These are phyloP conservation scores for Hymenoscyphus fraxineus DNA, from an alignment of 2,329 filamentous ascomycete species.

Conservation along the genomic window DNA sequence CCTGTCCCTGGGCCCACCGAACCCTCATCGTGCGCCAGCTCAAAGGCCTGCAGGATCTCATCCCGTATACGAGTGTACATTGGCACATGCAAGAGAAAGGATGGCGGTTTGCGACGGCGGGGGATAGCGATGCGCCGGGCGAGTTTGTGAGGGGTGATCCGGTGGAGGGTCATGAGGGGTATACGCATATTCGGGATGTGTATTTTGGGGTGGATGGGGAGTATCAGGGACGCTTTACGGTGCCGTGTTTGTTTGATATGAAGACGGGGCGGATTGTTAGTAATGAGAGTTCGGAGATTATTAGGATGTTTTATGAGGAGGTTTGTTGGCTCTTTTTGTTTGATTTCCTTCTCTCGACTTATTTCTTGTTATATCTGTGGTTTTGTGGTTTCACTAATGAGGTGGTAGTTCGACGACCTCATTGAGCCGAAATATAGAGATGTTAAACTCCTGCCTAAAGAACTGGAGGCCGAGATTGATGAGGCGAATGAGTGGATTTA, in stretches of 20 bases:
- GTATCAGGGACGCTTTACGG: conserved; percentile 67
- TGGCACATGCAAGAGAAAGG: conserved; percentile 67
- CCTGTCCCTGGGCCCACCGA: conserved; percentile 72
- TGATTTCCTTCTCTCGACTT: too few species aligned
- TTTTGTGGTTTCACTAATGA: not conserved
- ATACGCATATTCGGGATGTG: conserved; percentile 63
- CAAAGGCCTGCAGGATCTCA: conserved; percentile 85
- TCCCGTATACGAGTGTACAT: conserved; percentile 45
- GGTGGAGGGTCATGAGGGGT: conserved; percentile 57
- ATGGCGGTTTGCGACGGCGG: conserved; percentile 61
- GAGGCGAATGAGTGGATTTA: conserved; percentile 79
- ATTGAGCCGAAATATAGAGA: conserved; percentile 56
- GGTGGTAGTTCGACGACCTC: conserved; percentile 66
- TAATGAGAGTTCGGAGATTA: conserved; percentile 82
- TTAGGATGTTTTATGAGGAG: conserved; percentile 76
- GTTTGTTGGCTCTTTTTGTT: conserved; percentile 50
- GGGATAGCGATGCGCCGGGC: conserved; percentile 53
- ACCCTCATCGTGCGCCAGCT: conserved; percentile 83
- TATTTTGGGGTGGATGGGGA: conserved; percentile 63
- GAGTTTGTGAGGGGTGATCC: conserved; percentile 63
- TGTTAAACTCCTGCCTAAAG: conserved; percentile 64
- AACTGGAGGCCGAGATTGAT: conserved; percentile 65
- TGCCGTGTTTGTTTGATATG: conserved; percentile 64
- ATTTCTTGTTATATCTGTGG: not conserved
- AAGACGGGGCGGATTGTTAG: conserved; percentile 67